Base-by-base conservation (phyloP, 257 asterid species). In the Verbena officinalis region DNA sequence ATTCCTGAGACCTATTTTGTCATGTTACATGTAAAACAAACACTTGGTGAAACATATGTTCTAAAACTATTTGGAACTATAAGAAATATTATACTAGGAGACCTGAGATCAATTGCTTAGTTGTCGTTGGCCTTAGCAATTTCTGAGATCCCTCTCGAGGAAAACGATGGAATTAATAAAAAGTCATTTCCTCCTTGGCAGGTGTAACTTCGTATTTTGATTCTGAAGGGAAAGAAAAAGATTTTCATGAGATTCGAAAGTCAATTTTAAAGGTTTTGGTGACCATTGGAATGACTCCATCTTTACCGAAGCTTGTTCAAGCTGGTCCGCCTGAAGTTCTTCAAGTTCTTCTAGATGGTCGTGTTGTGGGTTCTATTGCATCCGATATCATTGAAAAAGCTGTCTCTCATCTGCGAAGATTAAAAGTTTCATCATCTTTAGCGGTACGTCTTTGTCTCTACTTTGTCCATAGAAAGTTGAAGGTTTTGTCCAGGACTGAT, bases 281-380 rank as follows among this genome's bases (percentile, higher is more conserved):
- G 21, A 71, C 86, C 65, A 75, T 78, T 46, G 97, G 99, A 67
- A 90, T 94, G 99, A 82, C 75, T 23, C 93, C 95, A 2, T 75
- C 96, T 13, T 66, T 69, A 55, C 96, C 98, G 57, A 90, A 81
- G 82, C 80, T 81, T 61, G 82, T 78, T 62, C 93, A 75, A 73
- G 95, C 95, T 51, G 95, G 95, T 9, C 96, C 96, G 15, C 99
- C 99, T 22, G 89, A 88, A 83, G 84, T 83, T 69, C 97, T 83
- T 58, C 66, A 86, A 57, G 95, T 94, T 68, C 87, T 90, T 67
- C 81, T 94, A 50, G 99, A 94, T 86, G 99, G 99, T 53, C 92
- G 93, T 68, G 79, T 94, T 38, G 86, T 84, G 55, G 99, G 99
- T 46, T 80, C 81, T 63, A 80, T 94, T 66, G 79, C 91, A 53